phyloP scores from a whole-genome alignment of 2,329 filamentous ascomycete species.

The Microdochium paspali region DNA sequence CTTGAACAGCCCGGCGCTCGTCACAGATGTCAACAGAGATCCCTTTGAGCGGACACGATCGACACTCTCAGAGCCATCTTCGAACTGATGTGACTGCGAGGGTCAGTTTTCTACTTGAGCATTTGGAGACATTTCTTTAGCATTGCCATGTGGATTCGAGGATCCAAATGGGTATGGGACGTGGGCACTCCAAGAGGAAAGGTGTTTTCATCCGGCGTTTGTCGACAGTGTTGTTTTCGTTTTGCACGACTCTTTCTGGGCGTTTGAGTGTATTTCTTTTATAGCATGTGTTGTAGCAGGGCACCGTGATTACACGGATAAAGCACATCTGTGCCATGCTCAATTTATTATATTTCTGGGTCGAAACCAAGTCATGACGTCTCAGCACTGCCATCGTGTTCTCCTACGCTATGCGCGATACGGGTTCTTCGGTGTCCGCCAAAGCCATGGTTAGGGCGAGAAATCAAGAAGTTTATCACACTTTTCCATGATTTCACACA shows the following conservation, averaged over 20 bases:
- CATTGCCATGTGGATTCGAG: not conserved
- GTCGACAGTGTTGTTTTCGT: slow-evolving; percentile 5
- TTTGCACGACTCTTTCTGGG: slow-evolving; percentile 9
- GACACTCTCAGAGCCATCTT: slow-evolving; percentile 31
- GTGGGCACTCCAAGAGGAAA: not conserved
- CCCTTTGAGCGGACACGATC: slow-evolving; percentile 41
- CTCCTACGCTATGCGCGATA: too few relatives aligned
- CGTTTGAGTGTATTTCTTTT: not conserved
- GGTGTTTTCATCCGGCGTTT: not conserved
- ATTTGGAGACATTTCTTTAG: not conserved
- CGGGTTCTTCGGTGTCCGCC: too few relatives aligned
- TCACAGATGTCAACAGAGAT: slow-evolving; percentile 53
- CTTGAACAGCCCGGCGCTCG: slow-evolving; percentile 52
- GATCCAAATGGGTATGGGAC: too few relatives aligned
- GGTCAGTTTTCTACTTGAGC: not conserved
- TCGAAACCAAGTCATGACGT: not conserved
- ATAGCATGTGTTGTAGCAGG: not conserved
- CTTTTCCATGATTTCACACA: too few relatives aligned
- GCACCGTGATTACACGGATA: not conserved
- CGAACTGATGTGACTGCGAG: not conserved
- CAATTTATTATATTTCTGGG: not conserved
- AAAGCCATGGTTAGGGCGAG: too few relatives aligned
- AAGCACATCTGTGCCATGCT: not conserved
- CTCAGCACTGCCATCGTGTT: too few relatives aligned
- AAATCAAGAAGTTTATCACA: too few relatives aligned